A percentile compares a stretch with the other conserved stretches of the same genome.
These are phyloP conservation scores for Candida anglica DNA, from an alignment of 805 yeast species.

Conservation along the genomic window DNA sequence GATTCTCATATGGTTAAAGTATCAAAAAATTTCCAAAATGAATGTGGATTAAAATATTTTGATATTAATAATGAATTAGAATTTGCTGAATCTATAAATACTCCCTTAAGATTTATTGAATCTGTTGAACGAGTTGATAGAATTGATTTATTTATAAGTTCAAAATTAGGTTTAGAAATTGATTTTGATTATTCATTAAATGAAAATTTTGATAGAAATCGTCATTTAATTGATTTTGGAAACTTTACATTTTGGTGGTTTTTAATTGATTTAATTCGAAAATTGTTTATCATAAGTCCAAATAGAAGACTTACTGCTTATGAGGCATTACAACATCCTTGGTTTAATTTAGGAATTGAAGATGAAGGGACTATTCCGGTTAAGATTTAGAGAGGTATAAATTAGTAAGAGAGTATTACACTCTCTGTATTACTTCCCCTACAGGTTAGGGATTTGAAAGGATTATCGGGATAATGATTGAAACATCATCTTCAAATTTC, in stretches of 20 bases:
- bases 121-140: conserved; percentile 39
- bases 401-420: no score
- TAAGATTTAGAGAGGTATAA: background rate
- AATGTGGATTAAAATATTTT: conserved; percentile 38
- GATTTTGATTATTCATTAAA: conserved; percentile 36
- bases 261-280: conserved; percentile 46
- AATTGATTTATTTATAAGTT: conserved; percentile 41
- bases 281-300: conserved; percentile 37
- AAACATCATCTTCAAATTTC: no score
- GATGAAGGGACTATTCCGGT: conserved; percentile 35
- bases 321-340: conserved; percentile 44
- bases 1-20: conserved; percentile 37
- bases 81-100: conserved; percentile 9
- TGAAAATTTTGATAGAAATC: conserved; percentile 33
- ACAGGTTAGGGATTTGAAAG: no score
- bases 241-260: conserved; percentile 80
- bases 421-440: no score
- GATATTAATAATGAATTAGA: conserved; percentile 2
- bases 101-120: conserved; percentile 35
- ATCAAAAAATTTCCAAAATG: conserved; percentile 33
- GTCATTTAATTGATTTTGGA: conserved; percentile 46
- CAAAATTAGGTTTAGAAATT: conserved; percentile 36
- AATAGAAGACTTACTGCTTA: conserved; percentile 33
- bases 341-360: conserved; percentile 45
- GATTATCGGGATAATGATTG: no score